A percentile compares a stretch with the other conserved stretches of the same genome.
These are phyloP conservation scores for Boletus coccyginus DNA, from an alignment of 768 basidiomycete genomes.

Conservation along the genomic window DNA sequence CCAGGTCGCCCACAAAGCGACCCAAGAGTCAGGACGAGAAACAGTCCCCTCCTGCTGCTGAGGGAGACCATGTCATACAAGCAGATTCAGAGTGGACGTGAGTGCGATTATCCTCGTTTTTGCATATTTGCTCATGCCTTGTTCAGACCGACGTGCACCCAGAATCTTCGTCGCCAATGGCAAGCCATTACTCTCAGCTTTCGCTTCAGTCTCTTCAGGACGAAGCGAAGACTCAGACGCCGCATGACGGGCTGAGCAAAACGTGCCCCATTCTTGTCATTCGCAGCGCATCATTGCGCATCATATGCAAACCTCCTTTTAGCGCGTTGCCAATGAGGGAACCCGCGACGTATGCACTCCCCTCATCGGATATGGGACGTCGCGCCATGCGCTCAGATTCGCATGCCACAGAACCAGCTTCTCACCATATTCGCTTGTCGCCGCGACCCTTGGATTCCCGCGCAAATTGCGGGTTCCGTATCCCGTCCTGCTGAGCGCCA, in stretches of 20 bases:
- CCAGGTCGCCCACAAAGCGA: slow-evolving; percentile 21
- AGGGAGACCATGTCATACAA: slow-evolving; percentile 10
- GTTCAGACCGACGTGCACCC: slow-evolving; percentile 54
- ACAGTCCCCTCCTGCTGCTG: not conserved
- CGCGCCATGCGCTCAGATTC: slow-evolving; percentile 26
- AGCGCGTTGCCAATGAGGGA: slow-evolving; percentile 24
- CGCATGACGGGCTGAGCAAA: slow-evolving; percentile 24
- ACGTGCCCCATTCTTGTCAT: slow-evolving; percentile 5
- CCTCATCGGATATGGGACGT: slow-evolving; percentile 20
- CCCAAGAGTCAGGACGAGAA: slow-evolving; percentile 22
- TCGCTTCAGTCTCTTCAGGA: slow-evolving; percentile 57
- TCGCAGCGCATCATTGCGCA: slow-evolving; percentile 12
- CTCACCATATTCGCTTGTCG: slow-evolving; percentile 11
- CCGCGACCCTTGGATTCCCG: slow-evolving; percentile 19
- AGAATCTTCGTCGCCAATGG: slow-evolving; percentile 57
- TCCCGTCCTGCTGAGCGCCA: not conserved
- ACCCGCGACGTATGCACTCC: slow-evolving; percentile 20
- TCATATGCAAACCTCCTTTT: slow-evolving; percentile 25
- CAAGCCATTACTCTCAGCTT: slow-evolving; percentile 55
- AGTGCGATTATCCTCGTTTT: slow-evolving; percentile 8
- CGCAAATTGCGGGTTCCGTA: slow-evolving; percentile 14
- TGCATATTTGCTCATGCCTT: not conserved
- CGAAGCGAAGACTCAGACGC: slow-evolving; percentile 37
- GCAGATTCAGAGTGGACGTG: slow-evolving; percentile 33
- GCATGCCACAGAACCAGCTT: slow-evolving; percentile 19